Base-by-base conservation (phyloP, 805 yeast species). In the Starmerella powellii region DNA sequence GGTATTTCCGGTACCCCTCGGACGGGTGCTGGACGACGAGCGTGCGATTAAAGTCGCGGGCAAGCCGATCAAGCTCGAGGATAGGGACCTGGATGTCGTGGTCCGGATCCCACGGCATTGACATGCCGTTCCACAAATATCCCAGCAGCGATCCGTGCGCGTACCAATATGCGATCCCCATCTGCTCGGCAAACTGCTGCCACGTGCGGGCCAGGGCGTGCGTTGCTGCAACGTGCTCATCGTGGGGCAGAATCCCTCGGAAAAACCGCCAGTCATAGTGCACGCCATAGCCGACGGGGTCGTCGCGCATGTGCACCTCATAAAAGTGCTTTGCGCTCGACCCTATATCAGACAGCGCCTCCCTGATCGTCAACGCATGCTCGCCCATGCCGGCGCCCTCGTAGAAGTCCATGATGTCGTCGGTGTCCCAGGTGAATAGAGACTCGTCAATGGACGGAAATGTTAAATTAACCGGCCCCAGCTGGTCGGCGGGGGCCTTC, bases 261-360 rank as follows among this genome's bases (percentile, higher is more conserved):
- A 76, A 78, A 50, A 76, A 78, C 43, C 83, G 65, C 80, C 82
- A 76, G 56, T 78, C 85, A 52, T 76, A 76, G 45, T 63, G 68
- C 27, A 51, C 46, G 18, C 63, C 66, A 24, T 48, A 44, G 6
- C 48, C 48, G 3, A 18, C 33, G 12, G 41, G 42, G 30, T 49
- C 53, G 13, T 42, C 38, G 8, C 24, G 15, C 12, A 49, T 35
- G 26, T 27, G 20, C n/a, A 42, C 48, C 38, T 49, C 51, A 27
- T 45, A 40, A 39, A 49, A 49, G 31, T 49, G 41, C 41, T 48
- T 48, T 6, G 5, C 20, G 19, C 42, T 27, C 8, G 3, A 8
- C 16, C 8, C 40, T 8, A 34, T 34, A 6, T 16, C 37, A 8
- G 29, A 31, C 16, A 27, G 29, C 16, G 46, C 45, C 13, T 13